Conservation (phyloP, 179 eudicot genomes). For the Amaranthus tricolor region DNA sequence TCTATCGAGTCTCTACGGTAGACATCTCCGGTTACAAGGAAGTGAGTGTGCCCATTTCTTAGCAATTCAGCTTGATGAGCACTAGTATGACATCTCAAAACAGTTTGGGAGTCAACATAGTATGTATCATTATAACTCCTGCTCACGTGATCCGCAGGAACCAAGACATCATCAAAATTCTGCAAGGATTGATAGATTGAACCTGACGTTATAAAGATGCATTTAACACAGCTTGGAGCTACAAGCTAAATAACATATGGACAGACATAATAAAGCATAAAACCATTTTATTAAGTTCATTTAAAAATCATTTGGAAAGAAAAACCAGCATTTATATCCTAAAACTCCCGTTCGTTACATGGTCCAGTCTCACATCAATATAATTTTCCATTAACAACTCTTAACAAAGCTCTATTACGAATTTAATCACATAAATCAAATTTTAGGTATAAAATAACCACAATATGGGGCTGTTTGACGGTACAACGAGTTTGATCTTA, state of each 20-base stretch:
- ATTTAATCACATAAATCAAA: not conserved
- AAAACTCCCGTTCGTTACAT: not conserved
- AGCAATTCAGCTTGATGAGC: conserved; percentile 88
- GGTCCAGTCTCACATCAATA: not conserved
- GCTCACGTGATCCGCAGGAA: conserved; percentile 95
- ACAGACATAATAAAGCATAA: not conserved
- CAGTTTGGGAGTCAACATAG: conserved; percentile 18
- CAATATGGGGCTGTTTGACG: not conserved
- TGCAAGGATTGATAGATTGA: conserved; percentile 45
- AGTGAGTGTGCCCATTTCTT: conserved; percentile 69
- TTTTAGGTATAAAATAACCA: not conserved
- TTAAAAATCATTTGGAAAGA: not conserved
- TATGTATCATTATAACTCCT: conserved; percentile 98
- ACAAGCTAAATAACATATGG: not conserved
- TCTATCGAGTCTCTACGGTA: conserved; percentile 8
- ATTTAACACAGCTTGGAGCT: conserved; percentile 4
- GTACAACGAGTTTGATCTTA: not conserved
- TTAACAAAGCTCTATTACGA: not conserved
- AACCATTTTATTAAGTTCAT: not conserved
- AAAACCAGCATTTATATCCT: not conserved
- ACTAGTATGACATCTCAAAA: conserved; percentile 95
- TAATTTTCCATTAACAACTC: not conserved
- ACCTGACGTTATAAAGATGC: conserved; percentile 15
- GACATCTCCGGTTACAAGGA: conserved; percentile 94
- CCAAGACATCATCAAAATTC: conserved; percentile 99